A percentile compares a stretch with the other conserved stretches of the same genome.
Conservation (phyloP, 495 filamentous ascomycete genomes). For the Delitschia confertaspora region DNA sequence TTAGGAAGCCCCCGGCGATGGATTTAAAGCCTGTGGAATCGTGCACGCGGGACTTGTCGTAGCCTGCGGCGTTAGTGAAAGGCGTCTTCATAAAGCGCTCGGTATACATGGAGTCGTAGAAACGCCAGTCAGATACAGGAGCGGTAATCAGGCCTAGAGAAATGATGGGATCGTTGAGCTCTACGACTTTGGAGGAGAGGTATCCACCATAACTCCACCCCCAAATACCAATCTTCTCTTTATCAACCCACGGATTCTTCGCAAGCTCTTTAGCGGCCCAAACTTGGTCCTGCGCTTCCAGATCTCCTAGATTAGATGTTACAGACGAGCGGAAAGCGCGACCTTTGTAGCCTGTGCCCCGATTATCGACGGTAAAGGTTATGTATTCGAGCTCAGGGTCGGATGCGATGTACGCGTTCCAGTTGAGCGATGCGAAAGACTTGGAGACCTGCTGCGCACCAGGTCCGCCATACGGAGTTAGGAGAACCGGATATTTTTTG, state of each 20-base stretch:
- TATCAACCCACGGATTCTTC: constrained; percentile 41
- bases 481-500: constrained; percentile 50
- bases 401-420: constrained; percentile 46
- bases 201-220: constrained; percentile 56
- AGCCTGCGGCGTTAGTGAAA: constrained; percentile 41
- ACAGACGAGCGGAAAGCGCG: constrained; percentile 44
- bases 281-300: constrained; percentile 50
- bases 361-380: constrained; percentile 47
- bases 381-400: constrained; percentile 52
- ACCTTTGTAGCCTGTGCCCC: constrained; percentile 48
- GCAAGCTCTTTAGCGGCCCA: constrained; percentile 44
- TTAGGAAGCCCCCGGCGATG: constrained; percentile 42
- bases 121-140: constrained; percentile 50
- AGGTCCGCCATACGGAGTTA: constrained; percentile 50
- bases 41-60: constrained; percentile 40
- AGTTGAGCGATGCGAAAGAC: constrained; percentile 38
- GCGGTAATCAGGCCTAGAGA: constrained; percentile 46
- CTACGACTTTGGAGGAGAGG: constrained; percentile 47
- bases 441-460: constrained; percentile 45
- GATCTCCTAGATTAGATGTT: constrained; percentile 41
- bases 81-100: constrained; percentile 56
- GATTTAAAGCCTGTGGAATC: constrained; percentile 44
- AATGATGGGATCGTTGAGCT: constrained; percentile 44
- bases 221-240: constrained; percentile 46
- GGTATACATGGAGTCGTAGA: constrained; percentile 57